Evolutionary conservation across 139 green algal genomes (phyloP).

Genomic region (Chlorella ohadii): DNA sequence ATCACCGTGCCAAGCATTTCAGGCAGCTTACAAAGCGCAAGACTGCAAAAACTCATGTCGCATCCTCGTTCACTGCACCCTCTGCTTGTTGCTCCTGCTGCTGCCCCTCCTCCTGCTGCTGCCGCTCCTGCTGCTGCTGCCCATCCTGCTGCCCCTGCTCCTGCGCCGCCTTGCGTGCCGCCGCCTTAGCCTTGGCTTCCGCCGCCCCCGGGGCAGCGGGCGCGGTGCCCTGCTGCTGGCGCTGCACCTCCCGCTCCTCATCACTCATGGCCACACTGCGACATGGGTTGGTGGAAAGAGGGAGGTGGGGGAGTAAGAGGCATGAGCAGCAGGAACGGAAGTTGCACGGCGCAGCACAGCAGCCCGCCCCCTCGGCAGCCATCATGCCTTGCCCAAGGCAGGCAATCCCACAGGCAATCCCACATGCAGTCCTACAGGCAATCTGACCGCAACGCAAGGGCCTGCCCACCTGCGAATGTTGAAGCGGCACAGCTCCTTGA

Average conservation of each 20-base stretch:
- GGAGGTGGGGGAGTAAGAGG: no score
- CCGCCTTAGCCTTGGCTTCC: neutral
- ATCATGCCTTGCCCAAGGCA: no score
- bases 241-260: conserved; percentile 30
- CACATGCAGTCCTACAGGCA: neutral
- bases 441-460: neutral
- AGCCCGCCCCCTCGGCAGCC: no score
- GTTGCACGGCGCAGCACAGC: no score
- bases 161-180: neutral
- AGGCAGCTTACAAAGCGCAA: no score
- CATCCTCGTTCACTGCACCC: neutral
- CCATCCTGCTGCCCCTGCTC: conserved; percentile 10
- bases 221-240: neutral
- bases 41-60: neutral
- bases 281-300: conserved; percentile 3
- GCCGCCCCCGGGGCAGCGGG: neutral
- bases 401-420: no score
- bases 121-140: neutral
- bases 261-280: conserved; percentile 1
- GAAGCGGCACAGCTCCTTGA: conserved; percentile 44
- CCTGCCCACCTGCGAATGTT: conserved; percentile 20
- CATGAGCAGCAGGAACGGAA: no score
- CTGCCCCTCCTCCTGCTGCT: conserved; percentile 9
- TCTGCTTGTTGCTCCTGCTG: neutral
- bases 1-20: no score